Conservation (phyloP, 352 stramenopile genomes). For the Halophytophthora batemanensis region DNA sequence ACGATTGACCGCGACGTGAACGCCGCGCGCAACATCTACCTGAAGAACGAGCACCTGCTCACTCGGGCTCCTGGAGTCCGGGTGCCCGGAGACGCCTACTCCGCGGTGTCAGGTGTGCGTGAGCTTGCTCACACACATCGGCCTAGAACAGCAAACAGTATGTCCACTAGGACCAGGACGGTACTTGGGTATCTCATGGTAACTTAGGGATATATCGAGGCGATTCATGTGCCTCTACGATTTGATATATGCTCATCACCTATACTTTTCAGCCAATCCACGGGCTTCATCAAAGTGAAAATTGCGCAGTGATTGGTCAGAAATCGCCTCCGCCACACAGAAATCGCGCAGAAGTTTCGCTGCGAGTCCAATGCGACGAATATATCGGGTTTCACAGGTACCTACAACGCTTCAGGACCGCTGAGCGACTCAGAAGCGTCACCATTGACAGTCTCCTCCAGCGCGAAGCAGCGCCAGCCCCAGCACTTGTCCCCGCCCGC, state of each 20-base stretch:
- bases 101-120: too few species aligned
- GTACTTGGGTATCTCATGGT: too few species aligned
- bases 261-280: background rate
- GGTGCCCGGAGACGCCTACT: too few species aligned
- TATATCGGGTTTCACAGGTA: background rate
- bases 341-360: conserved; percentile 24
- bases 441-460: background rate
- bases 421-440: conserved; percentile 1
- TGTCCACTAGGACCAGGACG: too few species aligned
- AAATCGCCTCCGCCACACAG: background rate
- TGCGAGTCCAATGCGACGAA: background rate
- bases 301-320: background rate
- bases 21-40: too few species aligned
- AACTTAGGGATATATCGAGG: background rate
- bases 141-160: too few species aligned
- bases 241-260: conserved; percentile 1
- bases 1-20: too few species aligned
- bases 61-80: too few species aligned
- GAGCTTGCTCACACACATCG: too few species aligned
- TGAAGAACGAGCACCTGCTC: too few species aligned
- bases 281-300: too few species aligned
- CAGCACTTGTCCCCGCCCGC: background rate
- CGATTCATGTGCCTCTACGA: background rate
- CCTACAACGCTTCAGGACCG: too few species aligned
- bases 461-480: background rate